Evolutionary conservation across 352 stramenopile genomes (phyloP).

Genomic region (Blastocystis hominis): DNA sequence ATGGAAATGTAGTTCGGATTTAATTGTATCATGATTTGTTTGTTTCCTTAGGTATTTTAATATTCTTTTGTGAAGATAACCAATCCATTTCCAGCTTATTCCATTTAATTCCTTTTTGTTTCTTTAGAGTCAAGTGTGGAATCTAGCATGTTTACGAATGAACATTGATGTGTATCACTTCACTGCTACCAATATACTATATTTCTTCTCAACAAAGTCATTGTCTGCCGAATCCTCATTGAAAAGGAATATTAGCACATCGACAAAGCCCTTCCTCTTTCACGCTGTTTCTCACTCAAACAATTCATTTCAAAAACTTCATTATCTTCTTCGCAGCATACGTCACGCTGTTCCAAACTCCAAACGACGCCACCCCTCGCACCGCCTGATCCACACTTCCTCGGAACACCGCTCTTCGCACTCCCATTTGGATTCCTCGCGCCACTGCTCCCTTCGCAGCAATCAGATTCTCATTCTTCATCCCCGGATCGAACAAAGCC

Average conservation of each 20-base stretch:
- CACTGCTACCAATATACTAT: too few species aligned
- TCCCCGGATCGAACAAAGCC: not conserved
- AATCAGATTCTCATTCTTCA: not conserved
- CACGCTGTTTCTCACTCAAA: not conserved
- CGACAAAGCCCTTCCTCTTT: too few species aligned
- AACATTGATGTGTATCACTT: too few species aligned
- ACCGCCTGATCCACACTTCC: slow-evolving; percentile 46
- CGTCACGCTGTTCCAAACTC: slow-evolving; percentile 36
- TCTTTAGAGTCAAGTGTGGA: too few species aligned
- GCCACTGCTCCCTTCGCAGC: not conserved
- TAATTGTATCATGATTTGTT: not conserved
- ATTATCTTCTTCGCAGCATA: slow-evolving; percentile 56
- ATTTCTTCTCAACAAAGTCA: too few species aligned
- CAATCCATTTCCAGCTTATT: too few species aligned
- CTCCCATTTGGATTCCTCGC: not conserved
- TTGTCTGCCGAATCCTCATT: too few species aligned
- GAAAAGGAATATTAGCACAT: too few species aligned
- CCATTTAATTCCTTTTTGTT: too few species aligned
- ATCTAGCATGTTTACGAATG: too few species aligned
- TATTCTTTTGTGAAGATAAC: too few species aligned
- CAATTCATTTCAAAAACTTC: slow-evolving; percentile 44
- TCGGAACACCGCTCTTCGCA: slow-evolving; percentile 1
- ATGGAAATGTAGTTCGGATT: not conserved
- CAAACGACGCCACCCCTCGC: slow-evolving; percentile 32
- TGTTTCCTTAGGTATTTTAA: not conserved